These are phyloP conservation scores for Xylaria sp. DNA, from an alignment of 2,329 filamentous ascomycete species.

Conservation along the genomic window DNA sequence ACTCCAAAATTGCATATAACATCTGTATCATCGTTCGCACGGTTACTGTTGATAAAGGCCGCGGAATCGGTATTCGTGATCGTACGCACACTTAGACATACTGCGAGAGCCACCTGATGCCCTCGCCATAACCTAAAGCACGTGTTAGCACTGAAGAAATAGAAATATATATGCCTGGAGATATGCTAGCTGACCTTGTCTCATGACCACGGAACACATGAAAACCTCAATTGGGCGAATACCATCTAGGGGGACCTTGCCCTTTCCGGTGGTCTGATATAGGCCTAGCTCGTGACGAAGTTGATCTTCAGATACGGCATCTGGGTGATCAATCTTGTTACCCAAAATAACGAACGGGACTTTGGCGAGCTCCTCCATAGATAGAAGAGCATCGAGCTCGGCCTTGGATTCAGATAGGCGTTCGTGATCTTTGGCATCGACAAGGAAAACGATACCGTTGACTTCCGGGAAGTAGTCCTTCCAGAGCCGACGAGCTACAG, in stretches of 20 bases:
- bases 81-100: slow-evolving; percentile 67
- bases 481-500: slow-evolving; percentile 84
- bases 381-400: slow-evolving; percentile 91
- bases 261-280: slow-evolving; percentile 96
- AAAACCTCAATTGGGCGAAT: slow-evolving; percentile 96
- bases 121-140: slow-evolving; percentile 77
- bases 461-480: slow-evolving; percentile 98
- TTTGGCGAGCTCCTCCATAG: slow-evolving; percentile 96
- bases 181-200: slow-evolving; percentile 69
- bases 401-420: slow-evolving; percentile 93
- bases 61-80: slow-evolving; percentile 13
- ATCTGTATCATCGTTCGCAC: slow-evolving; percentile 27
- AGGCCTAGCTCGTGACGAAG: slow-evolving; percentile 88
- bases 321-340: slow-evolving; percentile 99
- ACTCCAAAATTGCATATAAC: slow-evolving; percentile 32
- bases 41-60: slow-evolving; percentile 18
- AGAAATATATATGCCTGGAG: background rate
- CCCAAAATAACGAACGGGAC: slow-evolving; percentile 95
- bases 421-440: slow-evolving; percentile 97
- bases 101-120: slow-evolving; percentile 89
- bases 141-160: slow-evolving; percentile 24
- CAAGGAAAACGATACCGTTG: slow-evolving; percentile 94
- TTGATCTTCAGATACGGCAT: slow-evolving; percentile 94
- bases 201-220: slow-evolving; percentile 99
- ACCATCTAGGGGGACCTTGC: slow-evolving; percentile 88